Evolutionary conservation across 1,284 basidiomycete genomes (phyloP).

Genomic region (Neolentinus lepideus): DNA sequence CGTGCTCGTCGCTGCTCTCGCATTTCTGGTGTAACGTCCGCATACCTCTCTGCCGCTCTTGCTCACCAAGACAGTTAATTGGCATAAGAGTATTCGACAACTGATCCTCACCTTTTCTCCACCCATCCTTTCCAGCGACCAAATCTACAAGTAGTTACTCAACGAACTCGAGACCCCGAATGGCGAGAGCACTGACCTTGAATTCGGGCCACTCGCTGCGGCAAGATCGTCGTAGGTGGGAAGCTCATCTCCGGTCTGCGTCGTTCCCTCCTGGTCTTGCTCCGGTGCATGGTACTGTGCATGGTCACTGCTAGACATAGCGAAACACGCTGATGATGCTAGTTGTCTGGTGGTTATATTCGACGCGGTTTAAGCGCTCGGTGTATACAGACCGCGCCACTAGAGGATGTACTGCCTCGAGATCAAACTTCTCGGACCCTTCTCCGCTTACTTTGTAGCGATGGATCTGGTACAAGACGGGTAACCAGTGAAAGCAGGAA

Average conservation of each 20-base stretch:
- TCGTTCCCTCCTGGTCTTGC: constrained; percentile 43
- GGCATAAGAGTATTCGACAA: constrained; percentile 5
- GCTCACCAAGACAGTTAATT: constrained; percentile 2
- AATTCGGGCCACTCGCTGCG: constrained; percentile 67
- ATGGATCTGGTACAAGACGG: neutral
- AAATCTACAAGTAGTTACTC: constrained; percentile 38
- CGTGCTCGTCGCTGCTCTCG: constrained; percentile 46
- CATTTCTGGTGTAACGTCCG: constrained; percentile 53
- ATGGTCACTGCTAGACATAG: constrained; percentile 16
- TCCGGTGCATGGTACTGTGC: constrained; percentile 25
- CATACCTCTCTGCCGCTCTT: constrained; percentile 77
- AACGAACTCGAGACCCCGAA: constrained; percentile 7
- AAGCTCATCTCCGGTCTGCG: constrained; percentile 38
- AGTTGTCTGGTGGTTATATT: neutral
- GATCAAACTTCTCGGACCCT: neutral
- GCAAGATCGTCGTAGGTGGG: constrained; percentile 75
- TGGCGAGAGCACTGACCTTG: constrained; percentile 38
- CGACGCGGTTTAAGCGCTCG: neutral
- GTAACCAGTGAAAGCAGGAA: neutral
- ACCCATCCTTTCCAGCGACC: constrained; percentile 81
- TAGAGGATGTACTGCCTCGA: neutral
- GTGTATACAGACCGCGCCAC: neutral
- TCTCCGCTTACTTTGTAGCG: neutral
- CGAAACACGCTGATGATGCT: neutral
- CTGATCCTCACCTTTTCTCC: constrained; percentile 61